Evolutionary conservation across 2,329 filamentous ascomycete species (phyloP).

Genomic region (Epichloe brachyelytri): DNA sequence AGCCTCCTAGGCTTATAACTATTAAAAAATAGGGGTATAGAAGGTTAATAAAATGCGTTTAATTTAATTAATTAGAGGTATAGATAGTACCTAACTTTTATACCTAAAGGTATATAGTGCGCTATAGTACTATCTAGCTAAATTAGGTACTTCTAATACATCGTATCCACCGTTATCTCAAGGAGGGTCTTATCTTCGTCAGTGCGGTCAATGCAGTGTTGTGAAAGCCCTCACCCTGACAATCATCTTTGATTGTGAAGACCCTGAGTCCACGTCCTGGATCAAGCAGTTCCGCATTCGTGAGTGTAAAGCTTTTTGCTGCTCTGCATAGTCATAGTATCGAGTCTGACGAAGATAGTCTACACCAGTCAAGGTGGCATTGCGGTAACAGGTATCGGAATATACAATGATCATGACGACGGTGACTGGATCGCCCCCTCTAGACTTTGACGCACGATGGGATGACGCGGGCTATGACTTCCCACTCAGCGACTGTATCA

Average conservation of each 20-base stretch:
- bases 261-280: constrained; percentile 2
- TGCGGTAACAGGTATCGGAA: constrained; percentile 5
- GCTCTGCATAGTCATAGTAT: background rate
- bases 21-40: no score
- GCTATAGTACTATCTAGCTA: no score
- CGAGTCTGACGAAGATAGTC: constrained; percentile 2
- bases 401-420: background rate
- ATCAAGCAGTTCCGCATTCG: constrained; percentile 6
- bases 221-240: no score
- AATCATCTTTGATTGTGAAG: constrained; percentile 1
- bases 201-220: no score
- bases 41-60: no score
- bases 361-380: constrained; percentile 4
- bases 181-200: no score
- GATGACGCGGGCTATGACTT: constrained; percentile 1
- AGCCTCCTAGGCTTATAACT: no score
- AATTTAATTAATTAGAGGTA: no score
- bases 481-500: background rate
- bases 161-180: no score
- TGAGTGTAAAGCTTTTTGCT: background rate
- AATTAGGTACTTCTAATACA: no score
- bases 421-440: constrained; percentile 2
- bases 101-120: no score
- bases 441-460: constrained; percentile 5
- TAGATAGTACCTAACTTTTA: no score